Conservation (phyloP, 1,284 basidiomycete species). For the Chiua sp. region DNA sequence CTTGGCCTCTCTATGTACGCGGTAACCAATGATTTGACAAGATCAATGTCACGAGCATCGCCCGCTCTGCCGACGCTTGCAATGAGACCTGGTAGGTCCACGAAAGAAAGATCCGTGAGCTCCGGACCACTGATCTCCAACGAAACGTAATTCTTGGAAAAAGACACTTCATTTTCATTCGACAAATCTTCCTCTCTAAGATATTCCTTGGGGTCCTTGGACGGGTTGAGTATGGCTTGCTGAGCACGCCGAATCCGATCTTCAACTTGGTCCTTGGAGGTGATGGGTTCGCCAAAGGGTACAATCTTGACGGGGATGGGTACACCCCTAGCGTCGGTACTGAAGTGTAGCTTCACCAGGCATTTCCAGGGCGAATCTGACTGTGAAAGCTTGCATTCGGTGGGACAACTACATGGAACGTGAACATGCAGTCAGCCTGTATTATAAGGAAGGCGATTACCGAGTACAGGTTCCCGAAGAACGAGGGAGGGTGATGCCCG, state of each 20-base stretch:
- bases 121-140: constrained; percentile 68
- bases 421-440: background rate
- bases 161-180: constrained; percentile 50
- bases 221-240: constrained; percentile 71
- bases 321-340: constrained; percentile 50
- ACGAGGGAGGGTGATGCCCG: constrained; percentile 72
- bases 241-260: constrained; percentile 73
- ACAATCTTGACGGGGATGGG: constrained; percentile 45
- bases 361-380: constrained; percentile 62
- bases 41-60: constrained; percentile 58
- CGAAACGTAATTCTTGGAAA: constrained; percentile 69
- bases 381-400: constrained; percentile 64
- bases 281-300: constrained; percentile 59
- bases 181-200: constrained; percentile 44
- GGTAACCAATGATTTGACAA: constrained; percentile 63
- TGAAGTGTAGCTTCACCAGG: constrained; percentile 58
- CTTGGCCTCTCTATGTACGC: constrained; percentile 66
- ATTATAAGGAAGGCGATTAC: constrained; percentile 36
- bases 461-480: constrained; percentile 73
- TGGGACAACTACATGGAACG: constrained; percentile 60
- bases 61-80: constrained; percentile 59
- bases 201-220: constrained; percentile 39
- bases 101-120: constrained; percentile 74
- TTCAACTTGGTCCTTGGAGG: constrained; percentile 59
- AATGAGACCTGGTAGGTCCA: constrained; percentile 61